A percentile compares a stretch with the other conserved stretches of the same genome.
phyloP scores from a whole-genome alignment of 305 asterid species.

The Fraxinus sp. region DNA sequence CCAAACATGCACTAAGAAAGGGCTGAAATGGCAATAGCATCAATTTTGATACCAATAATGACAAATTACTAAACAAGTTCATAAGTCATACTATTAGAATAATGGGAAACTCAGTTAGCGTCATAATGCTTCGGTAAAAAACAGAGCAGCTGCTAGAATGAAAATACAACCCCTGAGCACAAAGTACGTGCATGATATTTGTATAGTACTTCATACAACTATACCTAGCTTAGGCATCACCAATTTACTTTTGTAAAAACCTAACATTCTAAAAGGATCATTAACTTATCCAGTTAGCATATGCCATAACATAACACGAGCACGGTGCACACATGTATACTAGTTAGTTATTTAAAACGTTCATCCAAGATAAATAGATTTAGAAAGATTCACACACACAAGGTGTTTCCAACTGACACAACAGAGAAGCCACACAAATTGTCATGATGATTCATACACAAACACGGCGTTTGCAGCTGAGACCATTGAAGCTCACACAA shows the following conservation, averaged over 20 bases:
- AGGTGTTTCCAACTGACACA: background rate
- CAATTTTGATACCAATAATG: background rate
- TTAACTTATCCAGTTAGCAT: slow-evolving; percentile 8
- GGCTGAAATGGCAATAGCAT: background rate
- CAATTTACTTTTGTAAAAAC: slow-evolving; percentile 7
- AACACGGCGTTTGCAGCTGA: background rate
- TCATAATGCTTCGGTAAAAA: slow-evolving; percentile 5
- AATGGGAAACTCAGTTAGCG: background rate
- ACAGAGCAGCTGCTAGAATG: background rate
- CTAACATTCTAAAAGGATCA: background rate
- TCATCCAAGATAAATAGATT: background rate
- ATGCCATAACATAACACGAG: slow-evolving; percentile 1
- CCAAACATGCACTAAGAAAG: background rate
- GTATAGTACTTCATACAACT: background rate
- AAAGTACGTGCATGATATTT: slow-evolving; percentile 1
- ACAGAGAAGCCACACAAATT: background rate
- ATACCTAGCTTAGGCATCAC: background rate
- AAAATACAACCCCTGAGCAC: slow-evolving; percentile 9
- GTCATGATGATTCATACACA: background rate
- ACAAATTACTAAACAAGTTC: slow-evolving; percentile 4
- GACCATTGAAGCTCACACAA: background rate
- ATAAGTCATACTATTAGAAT: background rate
- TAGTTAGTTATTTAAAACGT: background rate
- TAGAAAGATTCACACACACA: background rate
- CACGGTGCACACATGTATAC: background rate